Percentiles rank a stretch among this genome's conserved stretches.
Evolutionary conservation across 2,329 filamentous ascomycete species (phyloP).

Genomic region (Fusarium agapanthi): DNA sequence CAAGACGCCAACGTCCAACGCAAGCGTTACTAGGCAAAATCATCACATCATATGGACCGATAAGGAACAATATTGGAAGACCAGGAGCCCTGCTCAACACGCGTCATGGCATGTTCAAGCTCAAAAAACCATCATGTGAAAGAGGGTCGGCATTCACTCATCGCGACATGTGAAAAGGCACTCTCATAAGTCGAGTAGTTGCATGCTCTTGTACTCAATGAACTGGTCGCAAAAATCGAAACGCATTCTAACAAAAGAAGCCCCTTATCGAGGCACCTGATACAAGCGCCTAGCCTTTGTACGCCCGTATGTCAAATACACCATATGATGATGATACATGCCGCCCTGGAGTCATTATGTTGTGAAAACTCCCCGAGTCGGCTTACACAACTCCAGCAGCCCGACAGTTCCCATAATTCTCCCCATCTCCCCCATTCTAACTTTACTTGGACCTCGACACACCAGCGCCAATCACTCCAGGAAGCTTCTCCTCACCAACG

Average conservation of each 20-base stretch:
- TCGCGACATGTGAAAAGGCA: not conserved
- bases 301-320: conserved; percentile 46
- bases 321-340: conserved; percentile 44
- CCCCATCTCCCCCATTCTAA: not conserved
- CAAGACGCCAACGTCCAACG: not conserved
- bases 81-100: not conserved
- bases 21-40: not conserved
- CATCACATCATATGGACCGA: not conserved
- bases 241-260: conserved; percentile 43
- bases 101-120: not conserved
- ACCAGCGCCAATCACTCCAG: conserved; percentile 94
- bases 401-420: conserved; percentile 18
- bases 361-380: conserved; percentile 30
- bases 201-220: conserved; percentile 23
- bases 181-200: not conserved
- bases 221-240: conserved; percentile 27
- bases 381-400: conserved; percentile 36
- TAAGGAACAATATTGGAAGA: not conserved
- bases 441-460: conserved; percentile 76
- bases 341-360: conserved; percentile 34
- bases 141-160: not conserved
- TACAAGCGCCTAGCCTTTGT: conserved; percentile 44
- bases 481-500: conserved; percentile 87
- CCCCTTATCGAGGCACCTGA: conserved; percentile 38
- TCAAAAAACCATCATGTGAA: not conserved